These are phyloP conservation scores for Cryptomeria japonica DNA, from an alignment of 75 land plant genomes.

Conservation along the genomic window DNA sequence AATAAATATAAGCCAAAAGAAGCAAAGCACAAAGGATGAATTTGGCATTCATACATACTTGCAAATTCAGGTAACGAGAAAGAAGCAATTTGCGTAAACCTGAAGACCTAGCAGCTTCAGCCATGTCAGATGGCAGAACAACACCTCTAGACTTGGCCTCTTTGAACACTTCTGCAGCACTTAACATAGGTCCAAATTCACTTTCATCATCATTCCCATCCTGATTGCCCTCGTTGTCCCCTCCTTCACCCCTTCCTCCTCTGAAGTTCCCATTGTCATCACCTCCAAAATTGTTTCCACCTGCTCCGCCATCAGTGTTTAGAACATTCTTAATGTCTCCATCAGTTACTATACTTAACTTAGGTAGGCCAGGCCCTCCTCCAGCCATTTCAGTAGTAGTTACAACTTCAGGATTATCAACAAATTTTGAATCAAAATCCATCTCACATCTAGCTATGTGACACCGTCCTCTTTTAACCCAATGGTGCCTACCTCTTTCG, in stretches of 20 bases:
- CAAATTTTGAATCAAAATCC: not conserved
- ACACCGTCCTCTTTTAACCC: not conserved
- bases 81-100: slow-evolving; percentile 78
- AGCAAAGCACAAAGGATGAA: not conserved
- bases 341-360: not conserved
- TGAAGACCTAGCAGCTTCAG: slow-evolving; percentile 70
- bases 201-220: slow-evolving; percentile 36
- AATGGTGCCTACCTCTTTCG: not conserved
- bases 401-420: not conserved
- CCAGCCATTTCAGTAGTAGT: not conserved
- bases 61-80: slow-evolving; percentile 72
- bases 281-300: slow-evolving; percentile 26
- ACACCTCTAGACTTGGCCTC: slow-evolving; percentile 59
- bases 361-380: not conserved
- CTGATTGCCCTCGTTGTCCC: slow-evolving; percentile 20
- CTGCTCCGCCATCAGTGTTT: slow-evolving; percentile 16
- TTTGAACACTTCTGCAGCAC: slow-evolving; percentile 68
- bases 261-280: slow-evolving; percentile 36
- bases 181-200: slow-evolving; percentile 82
- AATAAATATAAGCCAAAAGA: not conserved
- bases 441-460: not conserved
- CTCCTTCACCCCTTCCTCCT: slow-evolving; percentile 46
- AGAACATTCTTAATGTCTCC: not conserved
- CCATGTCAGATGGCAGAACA: slow-evolving; percentile 80
- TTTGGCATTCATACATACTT: slow-evolving; percentile 40